Evolutionary conservation across 176 grass and related monocot species (phyloP).

Genomic region (Cenchrus americanus): DNA sequence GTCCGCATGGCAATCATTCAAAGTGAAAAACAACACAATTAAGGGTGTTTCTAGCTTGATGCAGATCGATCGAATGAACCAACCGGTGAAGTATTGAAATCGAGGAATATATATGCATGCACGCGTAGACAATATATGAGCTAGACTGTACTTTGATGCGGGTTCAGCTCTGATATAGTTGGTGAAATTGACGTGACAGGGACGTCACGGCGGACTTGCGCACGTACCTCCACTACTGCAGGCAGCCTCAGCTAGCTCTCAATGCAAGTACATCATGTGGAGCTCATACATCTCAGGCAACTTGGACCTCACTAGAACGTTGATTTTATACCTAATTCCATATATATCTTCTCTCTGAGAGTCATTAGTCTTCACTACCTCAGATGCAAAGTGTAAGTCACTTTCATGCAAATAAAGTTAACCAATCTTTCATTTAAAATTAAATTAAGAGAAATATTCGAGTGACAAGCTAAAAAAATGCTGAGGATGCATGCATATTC

Average conservation of each 20-base stretch:
- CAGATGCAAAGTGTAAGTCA: background rate
- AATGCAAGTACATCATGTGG: slow-evolving; percentile 25
- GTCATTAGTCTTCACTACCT: background rate
- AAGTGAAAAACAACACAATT: slow-evolving; percentile 14
- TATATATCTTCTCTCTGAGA: background rate
- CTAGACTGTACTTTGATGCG: slow-evolving; percentile 15
- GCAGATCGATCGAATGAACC: background rate
- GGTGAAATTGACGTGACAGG: slow-evolving; percentile 11
- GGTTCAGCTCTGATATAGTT: background rate
- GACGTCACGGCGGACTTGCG: slow-evolving; percentile 19
- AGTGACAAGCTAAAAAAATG: too few relatives aligned
- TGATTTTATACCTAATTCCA: background rate
- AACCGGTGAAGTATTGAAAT: background rate
- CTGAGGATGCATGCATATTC: too few relatives aligned
- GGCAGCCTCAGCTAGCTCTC: slow-evolving; percentile 11
- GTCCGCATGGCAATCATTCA: background rate
- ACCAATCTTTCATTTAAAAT: too few relatives aligned
- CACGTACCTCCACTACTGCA: background rate
- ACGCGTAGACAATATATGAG: slow-evolving; percentile 7
- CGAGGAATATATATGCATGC: background rate
- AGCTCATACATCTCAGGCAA: background rate
- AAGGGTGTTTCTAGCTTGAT: slow-evolving; percentile 11
- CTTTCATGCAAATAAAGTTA: too few relatives aligned
- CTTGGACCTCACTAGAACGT: background rate
- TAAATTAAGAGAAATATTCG: too few relatives aligned